Conservation (phyloP, 1,139 yeast genomes). For the Barnettozyma hawaiiensis region DNA sequence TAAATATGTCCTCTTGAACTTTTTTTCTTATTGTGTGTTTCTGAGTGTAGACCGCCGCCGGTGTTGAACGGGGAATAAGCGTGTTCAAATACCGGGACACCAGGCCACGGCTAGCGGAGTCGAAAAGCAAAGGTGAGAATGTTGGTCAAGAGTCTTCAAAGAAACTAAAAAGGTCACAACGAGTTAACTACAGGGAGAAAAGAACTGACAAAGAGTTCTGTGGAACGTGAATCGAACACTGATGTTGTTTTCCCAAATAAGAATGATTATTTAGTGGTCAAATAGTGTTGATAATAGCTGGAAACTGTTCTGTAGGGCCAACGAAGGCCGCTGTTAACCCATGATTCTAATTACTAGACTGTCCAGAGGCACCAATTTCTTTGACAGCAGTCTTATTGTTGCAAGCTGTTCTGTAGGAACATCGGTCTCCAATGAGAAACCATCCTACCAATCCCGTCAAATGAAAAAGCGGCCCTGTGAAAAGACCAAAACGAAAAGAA, state of each 20-base stretch:
- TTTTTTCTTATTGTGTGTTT: not conserved
- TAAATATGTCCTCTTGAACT: not conserved
- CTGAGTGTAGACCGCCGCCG: constrained; percentile 46
- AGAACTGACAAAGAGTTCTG: not conserved
- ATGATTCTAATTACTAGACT: not conserved
- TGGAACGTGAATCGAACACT: not conserved
- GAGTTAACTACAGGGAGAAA: not conserved
- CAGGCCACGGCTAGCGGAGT: not conserved
- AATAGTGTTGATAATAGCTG: not conserved
- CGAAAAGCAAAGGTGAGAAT: not conserved
- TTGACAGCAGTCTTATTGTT: not conserved
- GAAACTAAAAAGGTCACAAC: not conserved
- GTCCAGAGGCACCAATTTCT: too few species aligned
- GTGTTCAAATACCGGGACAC: constrained; percentile 49
- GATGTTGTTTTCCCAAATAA: not conserved
- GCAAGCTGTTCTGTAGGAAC: not conserved
- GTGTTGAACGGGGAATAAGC: constrained; percentile 56
- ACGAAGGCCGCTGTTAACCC: not conserved
- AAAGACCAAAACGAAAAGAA: constrained; percentile 6
- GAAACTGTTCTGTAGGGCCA: not conserved
- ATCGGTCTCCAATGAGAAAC: not conserved
- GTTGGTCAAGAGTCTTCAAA: not conserved
- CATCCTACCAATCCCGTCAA: constrained; percentile 3
- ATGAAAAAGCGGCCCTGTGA: constrained; percentile 2
- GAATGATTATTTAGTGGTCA: not conserved